Conservation (phyloP, 1,284 basidiomycete genomes). For the Ceratobasidium sp. region DNA sequence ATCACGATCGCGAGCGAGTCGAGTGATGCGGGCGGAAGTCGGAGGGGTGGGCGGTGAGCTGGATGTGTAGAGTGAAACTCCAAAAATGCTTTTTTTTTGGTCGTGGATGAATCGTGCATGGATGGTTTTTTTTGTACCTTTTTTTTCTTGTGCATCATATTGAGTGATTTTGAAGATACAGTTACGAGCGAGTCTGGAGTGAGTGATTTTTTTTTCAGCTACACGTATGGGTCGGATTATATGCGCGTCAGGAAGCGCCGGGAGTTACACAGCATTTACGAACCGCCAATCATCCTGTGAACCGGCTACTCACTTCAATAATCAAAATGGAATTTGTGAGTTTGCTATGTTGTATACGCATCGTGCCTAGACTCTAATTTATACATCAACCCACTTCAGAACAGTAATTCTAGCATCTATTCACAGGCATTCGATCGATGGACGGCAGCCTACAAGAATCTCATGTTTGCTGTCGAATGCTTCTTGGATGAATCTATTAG, state of each 20-base stretch:
- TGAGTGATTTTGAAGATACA: too few relatives aligned
- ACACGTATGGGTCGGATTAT: too few relatives aligned
- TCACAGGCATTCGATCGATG: not conserved
- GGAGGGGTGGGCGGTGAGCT: not conserved
- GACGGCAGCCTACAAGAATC: not conserved
- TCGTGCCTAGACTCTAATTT: too few relatives aligned
- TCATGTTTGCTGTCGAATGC: not conserved
- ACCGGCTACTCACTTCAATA: too few relatives aligned
- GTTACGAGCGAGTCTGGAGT: too few relatives aligned
- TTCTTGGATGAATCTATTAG: not conserved
- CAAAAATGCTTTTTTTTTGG: not conserved
- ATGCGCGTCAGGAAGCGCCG: too few relatives aligned
- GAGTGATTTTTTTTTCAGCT: too few relatives aligned
- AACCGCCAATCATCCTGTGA: too few relatives aligned
- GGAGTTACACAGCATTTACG: too few relatives aligned
- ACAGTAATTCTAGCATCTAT: not conserved
- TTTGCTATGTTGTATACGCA: too few relatives aligned
- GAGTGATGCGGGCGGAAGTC: slow-evolving; percentile 32
- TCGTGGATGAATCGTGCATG: not conserved
- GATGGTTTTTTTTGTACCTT: not conserved
- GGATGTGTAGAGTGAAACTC: not conserved
- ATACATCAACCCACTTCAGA: not conserved
- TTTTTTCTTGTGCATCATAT: not conserved
- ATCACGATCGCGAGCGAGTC: slow-evolving; percentile 43
- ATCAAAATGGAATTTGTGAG: too few relatives aligned